Evolutionary conservation across 805 yeast genomes (phyloP).

Genomic region (Teunomyces funiuensis): DNA sequence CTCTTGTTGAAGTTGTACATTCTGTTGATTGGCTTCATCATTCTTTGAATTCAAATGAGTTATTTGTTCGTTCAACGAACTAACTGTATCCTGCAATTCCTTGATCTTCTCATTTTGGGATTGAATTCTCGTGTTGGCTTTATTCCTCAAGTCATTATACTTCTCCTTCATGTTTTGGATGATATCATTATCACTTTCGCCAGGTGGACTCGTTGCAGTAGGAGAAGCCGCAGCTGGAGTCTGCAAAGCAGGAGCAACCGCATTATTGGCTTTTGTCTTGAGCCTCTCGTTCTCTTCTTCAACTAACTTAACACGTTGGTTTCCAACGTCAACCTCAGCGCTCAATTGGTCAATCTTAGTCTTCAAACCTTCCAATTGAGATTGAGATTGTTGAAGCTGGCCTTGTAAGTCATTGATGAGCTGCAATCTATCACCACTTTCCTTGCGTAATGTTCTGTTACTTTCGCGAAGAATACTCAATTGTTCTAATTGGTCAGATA

Average conservation of each 20-base stretch:
- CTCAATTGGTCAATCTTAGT: constrained; percentile 34
- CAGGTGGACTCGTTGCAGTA: neutral
- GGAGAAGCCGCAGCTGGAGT: neutral
- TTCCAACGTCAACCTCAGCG: constrained; percentile 46
- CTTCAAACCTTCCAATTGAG: constrained; percentile 47
- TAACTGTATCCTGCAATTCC: constrained; percentile 24
- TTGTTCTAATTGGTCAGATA: constrained; percentile 54
- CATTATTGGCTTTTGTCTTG: constrained; percentile 29
- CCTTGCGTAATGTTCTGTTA: constrained; percentile 60
- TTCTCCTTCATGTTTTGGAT: constrained; percentile 30
- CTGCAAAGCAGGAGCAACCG: neutral
- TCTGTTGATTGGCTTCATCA: constrained; percentile 8
- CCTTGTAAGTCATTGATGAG: constrained; percentile 38
- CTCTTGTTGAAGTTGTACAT: constrained; percentile 1
- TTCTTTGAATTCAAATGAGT: constrained; percentile 10
- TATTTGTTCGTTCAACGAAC: constrained; percentile 22
- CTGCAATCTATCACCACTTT: constrained; percentile 28
- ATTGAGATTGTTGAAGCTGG: constrained; percentile 29
- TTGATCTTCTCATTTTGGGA: constrained; percentile 26
- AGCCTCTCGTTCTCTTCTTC: constrained; percentile 59
- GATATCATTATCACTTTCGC: constrained; percentile 16
- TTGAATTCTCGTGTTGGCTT: constrained; percentile 25
- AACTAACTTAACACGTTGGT: constrained; percentile 46
- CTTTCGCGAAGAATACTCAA: constrained; percentile 66
- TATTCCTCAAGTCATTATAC: constrained; percentile 28